Conservation (phyloP, 495 filamentous ascomycete genomes). For the Rhypophila decipiens region DNA sequence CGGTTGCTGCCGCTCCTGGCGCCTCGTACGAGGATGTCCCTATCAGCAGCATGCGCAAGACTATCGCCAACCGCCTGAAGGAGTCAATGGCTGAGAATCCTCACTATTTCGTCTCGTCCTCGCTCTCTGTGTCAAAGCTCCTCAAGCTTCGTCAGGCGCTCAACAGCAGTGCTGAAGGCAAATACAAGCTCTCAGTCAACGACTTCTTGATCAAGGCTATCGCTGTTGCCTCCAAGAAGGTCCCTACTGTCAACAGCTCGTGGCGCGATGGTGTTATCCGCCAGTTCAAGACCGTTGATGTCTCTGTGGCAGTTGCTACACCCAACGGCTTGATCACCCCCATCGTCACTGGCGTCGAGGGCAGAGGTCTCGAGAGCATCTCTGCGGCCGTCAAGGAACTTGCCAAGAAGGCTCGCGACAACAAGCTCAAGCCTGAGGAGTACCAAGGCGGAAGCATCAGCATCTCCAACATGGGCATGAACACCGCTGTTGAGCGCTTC, state of each 20-base stretch:
- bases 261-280: conserved; percentile 90
- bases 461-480: conserved; percentile 99
- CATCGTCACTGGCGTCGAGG: conserved; percentile 82
- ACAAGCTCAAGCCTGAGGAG: conserved; percentile 98
- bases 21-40: conserved; percentile 79
- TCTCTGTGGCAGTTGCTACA: conserved; percentile 91
- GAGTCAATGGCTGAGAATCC: conserved; percentile 89
- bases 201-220: conserved; percentile 99
- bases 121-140: conserved; percentile 86
- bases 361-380: conserved; percentile 78
- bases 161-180: conserved; percentile 79
- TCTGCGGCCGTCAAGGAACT: conserved; percentile 87
- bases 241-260: conserved; percentile 90
- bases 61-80: conserved; percentile 84
- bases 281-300: conserved; percentile 85
- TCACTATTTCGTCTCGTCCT: conserved; percentile 91
- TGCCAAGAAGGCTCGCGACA: conserved; percentile 88
- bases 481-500: conserved; percentile 90
- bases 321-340: conserved; percentile 94
- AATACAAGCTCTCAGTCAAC: conserved; percentile 98
- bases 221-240: conserved; percentile 80
- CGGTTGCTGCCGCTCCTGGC: conserved; percentile 45
- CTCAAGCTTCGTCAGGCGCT: conserved; percentile 92
- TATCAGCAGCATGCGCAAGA: conserved; percentile 92
- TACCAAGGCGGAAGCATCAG: conserved; percentile 99